Percentiles rank a stretch among this genome's conserved stretches.
These are phyloP conservation scores for Eucalyptus shirleyi DNA, from an alignment of 345 rosid species.

Conservation along the genomic window DNA sequence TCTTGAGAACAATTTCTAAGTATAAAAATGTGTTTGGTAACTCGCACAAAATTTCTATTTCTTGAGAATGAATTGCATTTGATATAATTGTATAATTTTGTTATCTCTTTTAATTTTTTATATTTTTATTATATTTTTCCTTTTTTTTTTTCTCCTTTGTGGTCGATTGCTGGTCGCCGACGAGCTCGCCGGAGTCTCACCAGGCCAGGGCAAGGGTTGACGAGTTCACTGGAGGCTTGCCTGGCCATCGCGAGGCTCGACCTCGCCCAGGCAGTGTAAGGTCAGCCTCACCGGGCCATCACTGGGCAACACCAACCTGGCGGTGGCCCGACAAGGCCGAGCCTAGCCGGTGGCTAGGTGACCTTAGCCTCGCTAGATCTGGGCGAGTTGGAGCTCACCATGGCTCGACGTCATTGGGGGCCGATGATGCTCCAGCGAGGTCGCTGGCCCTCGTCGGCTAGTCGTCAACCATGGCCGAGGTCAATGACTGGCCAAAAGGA, in stretches of 20 bases:
- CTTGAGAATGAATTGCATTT: fast-evolving
- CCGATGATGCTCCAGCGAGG: fast-evolving
- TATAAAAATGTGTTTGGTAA: too few relatives aligned
- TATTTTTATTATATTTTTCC: too few relatives aligned
- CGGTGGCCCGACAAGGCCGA: fast-evolving
- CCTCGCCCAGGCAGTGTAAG: fast-evolving
- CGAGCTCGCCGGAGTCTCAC: fast-evolving
- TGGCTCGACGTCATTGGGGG: fast-evolving
- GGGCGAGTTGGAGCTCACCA: too few relatives aligned
- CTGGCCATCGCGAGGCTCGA: fast-evolving
- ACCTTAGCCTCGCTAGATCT: fast-evolving
- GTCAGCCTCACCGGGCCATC: too few relatives aligned
- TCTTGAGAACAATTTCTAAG: fast-evolving
- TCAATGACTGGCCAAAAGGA: fast-evolving
- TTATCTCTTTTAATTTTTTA: too few relatives aligned
- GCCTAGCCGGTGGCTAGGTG: fast-evolving
- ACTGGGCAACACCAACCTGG: fast-evolving
- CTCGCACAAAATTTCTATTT: fast-evolving
- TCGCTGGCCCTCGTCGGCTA: fast-evolving
- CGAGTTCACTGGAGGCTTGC: fast-evolving
- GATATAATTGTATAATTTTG: too few relatives aligned
- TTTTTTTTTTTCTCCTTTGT: too few relatives aligned
- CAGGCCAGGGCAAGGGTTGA: fast-evolving
- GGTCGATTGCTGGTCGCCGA: fast-evolving
- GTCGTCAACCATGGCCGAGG: fast-evolving